Evolutionary conservation across 2,329 filamentous ascomycete species (phyloP), one percentile per base, ranked within the genome.

Genomic region (Pseudocercospora macadamiae): DNA sequence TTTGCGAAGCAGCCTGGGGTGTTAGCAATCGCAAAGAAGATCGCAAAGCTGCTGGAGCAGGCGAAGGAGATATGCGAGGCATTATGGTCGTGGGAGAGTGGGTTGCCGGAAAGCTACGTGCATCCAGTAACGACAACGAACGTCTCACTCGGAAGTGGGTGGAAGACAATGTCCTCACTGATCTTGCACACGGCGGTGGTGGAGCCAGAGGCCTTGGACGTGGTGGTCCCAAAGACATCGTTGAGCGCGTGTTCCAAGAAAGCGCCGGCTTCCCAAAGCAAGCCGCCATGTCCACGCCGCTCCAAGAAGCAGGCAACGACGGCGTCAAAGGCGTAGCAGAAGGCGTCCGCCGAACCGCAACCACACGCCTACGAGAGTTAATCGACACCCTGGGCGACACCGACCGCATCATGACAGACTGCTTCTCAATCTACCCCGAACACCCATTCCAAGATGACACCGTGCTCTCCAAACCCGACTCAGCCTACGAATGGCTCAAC

Each of bases 371-470:
- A 14, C 79, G 85, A 45, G 86, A 92, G 68, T 90, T 95, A 83
- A 80, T 93, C 26, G 88, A 93, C 62, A 89, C 89, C 0, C 88
- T 87, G 70, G 90, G 90, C 36, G 91, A 95, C 59, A 84, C 87
- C 44, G 89, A 92, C 71, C 85, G 89, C 59, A 88, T 96, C 68
- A 81, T 93, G 70, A 87, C 86, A 16, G 90, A 97, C 62, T 88
- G 96, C 67, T 96, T 97, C 70, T 82, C 89, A 19, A 84, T 89
- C 65, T 99, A 96, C 73, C 92, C 93, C 0, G 86, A 86, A 39
- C 90, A 92, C 67, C 87, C 92, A 18, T 99, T 89, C 75, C 96
- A 97, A 77, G 95, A 99, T 73, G 95, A 99, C 74, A 89, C 88
- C 0, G 89, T 91, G 66, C 86, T 99, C 28, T 90, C 88, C 30